Evolutionary conservation across 1,284 basidiomycete genomes (phyloP).

Genomic region (Cutaneotrichosporon dermatis): DNA sequence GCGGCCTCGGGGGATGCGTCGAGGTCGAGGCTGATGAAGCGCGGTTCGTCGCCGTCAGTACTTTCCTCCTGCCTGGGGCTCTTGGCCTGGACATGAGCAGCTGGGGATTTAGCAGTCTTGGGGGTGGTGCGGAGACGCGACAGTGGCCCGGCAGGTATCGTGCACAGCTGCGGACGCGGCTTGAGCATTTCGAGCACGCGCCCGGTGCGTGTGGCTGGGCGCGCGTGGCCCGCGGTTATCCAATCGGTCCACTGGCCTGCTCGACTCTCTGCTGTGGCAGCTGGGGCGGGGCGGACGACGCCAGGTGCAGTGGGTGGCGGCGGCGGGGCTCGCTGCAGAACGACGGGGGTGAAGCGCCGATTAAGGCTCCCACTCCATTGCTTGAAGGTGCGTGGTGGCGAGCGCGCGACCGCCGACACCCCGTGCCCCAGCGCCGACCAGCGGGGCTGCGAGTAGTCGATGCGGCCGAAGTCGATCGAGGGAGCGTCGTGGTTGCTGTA

Average conservation of each 20-base stretch:
- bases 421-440: not conserved
- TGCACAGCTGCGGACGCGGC: conserved; percentile 31
- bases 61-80: not conserved
- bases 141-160: not conserved
- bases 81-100: not conserved
- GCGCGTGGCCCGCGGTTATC: not conserved
- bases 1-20: not conserved
- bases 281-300: no score
- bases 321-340: no score
- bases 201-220: not conserved
- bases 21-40: not conserved
- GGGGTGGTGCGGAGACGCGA: no score
- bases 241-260: not conserved
- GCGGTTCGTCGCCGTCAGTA: not conserved
- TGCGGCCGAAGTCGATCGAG: not conserved
- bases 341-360: no score
- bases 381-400: no score
- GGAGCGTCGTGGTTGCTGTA: not conserved
- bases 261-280: no score
- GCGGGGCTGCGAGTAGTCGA: conserved; percentile 1
- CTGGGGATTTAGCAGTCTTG: not conserved
- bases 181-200: conserved; percentile 33
- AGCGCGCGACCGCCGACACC: no score
- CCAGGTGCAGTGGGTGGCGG: no score
- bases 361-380: not conserved